Conservation (phyloP, 352 stramenopile species). For the Phytophthora citrophthora region DNA sequence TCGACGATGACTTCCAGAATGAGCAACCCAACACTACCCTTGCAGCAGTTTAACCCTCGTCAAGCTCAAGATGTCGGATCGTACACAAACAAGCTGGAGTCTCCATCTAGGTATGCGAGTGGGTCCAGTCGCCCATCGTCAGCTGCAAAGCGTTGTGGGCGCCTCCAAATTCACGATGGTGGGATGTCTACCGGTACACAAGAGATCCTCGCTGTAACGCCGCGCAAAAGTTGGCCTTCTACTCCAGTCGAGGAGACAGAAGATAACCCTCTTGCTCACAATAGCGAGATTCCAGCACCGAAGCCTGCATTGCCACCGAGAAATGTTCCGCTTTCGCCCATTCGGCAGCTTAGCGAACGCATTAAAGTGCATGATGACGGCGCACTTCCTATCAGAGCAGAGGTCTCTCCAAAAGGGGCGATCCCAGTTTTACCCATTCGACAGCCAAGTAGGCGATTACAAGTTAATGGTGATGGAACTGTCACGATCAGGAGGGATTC, state of each 20-base stretch:
- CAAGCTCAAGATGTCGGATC: conserved; percentile 16
- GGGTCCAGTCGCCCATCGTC: conserved; percentile 18
- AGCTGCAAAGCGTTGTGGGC: conserved; percentile 2
- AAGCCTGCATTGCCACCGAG: conserved; percentile 4
- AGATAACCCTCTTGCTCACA: background rate
- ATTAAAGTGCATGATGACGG: conserved; percentile 28
- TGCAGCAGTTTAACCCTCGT: conserved; percentile 11
- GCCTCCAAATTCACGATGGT: conserved; percentile 21
- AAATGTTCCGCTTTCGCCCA: conserved; percentile 14
- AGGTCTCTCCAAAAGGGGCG: conserved; percentile 5
- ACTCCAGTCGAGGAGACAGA: conserved; percentile 13
- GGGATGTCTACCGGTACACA: conserved; percentile 16
- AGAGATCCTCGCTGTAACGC: conserved; percentile 7
- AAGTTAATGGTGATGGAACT: conserved; percentile 16
- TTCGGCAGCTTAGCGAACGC: conserved; percentile 22
- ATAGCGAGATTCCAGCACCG: background rate
- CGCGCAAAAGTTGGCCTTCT: conserved; percentile 12
- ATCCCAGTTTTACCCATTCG: conserved; percentile 9
- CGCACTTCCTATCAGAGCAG: conserved; percentile 7
- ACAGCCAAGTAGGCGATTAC: conserved; percentile 16
- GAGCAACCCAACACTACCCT: conserved; percentile 3
- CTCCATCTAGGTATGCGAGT: background rate
- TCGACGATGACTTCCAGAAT: background rate
- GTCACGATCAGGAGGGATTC: conserved; percentile 4
- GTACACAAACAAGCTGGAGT: conserved; percentile 2